phyloP scores from a whole-genome alignment of 2,329 filamentous ascomycete genomes.

The Microcera coccophila region DNA sequence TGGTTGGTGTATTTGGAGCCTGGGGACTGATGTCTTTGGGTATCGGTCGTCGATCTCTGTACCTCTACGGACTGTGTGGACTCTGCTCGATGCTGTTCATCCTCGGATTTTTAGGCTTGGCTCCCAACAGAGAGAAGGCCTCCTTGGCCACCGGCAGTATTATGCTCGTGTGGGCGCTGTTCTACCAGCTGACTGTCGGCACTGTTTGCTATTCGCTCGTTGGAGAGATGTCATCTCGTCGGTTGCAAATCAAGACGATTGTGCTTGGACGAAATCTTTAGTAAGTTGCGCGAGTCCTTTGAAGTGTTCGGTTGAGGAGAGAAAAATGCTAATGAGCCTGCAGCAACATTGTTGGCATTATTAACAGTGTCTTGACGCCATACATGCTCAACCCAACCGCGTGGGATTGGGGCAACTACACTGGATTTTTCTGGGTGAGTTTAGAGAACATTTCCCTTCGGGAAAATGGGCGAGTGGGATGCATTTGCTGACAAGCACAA shows the following conservation, averaged over 20 bases:
- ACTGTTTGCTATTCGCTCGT: conserved; percentile 89
- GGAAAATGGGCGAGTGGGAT: too few species aligned
- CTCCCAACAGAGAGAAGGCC: conserved; percentile 55
- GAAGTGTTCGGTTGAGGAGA: background rate
- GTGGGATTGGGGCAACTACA: conserved; percentile 85
- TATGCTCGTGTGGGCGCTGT: conserved; percentile 77
- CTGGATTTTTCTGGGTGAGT: conserved; percentile 78
- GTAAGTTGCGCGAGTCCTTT: conserved; percentile 35
- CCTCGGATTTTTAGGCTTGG: conserved; percentile 79
- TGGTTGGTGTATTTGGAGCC: conserved; percentile 74
- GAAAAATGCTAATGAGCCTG: conserved; percentile 13
- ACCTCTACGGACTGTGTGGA: conserved; percentile 69
- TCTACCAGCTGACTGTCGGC: conserved; percentile 83
- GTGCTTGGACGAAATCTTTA: conserved; percentile 78
- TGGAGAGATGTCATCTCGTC: conserved; percentile 74
- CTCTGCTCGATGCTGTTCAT: conserved; percentile 74
- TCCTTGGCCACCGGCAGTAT: conserved; percentile 79
- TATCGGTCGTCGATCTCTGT: conserved; percentile 71
- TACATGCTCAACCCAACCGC: conserved; percentile 88
- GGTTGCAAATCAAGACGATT: conserved; percentile 87
- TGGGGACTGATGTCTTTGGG: conserved; percentile 76
- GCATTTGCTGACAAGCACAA: conserved; percentile 7
- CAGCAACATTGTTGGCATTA: conserved; percentile 74
- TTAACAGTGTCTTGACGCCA: conserved; percentile 77
- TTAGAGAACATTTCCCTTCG: background rate